phyloP scores from a whole-genome alignment of 2,329 filamentous ascomycete species.

The Lachnellula arida region DNA sequence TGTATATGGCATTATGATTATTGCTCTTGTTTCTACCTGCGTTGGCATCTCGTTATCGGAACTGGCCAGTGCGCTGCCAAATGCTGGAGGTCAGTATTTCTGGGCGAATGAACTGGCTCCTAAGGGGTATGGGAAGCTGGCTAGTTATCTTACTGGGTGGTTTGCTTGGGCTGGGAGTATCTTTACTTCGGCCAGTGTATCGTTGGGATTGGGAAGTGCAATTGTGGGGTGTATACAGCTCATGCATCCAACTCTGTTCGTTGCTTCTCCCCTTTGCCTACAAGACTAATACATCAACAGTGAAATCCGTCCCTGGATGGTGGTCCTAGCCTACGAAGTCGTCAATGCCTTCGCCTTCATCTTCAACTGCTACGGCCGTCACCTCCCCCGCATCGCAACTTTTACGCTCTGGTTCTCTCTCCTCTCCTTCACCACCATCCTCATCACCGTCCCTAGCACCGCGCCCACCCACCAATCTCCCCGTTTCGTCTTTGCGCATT shows the following conservation, averaged over 20 bases:
- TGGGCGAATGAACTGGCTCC: conserved; percentile 41
- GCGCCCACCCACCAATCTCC: conserved; percentile 41
- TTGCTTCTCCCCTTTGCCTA: neutral
- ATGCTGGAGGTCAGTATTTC: conserved; percentile 41
- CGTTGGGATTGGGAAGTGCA: conserved; percentile 43
- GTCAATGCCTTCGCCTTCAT: conserved; percentile 35
- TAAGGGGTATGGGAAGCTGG: conserved; percentile 33
- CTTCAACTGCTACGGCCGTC: conserved; percentile 39
- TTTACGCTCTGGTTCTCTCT: conserved; percentile 34
- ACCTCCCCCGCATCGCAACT: conserved; percentile 26
- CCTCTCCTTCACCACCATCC: conserved; percentile 40
- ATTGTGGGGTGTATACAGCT: conserved; percentile 48
- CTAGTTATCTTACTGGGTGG: conserved; percentile 41
- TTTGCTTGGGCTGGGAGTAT: conserved; percentile 50
- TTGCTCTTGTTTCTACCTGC: conserved; percentile 38
- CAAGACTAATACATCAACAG: neutral
- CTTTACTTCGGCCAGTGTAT: conserved; percentile 49
- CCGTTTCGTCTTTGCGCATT: conserved; percentile 48
- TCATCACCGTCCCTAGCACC: conserved; percentile 44
- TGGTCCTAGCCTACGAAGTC: conserved; percentile 35
- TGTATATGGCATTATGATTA: conserved; percentile 38
- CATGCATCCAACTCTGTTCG: conserved; percentile 48
- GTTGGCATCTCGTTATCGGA: conserved; percentile 39
- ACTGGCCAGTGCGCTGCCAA: conserved; percentile 39
- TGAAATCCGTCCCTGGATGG: conserved; percentile 37